phyloP scores from a whole-genome alignment of 768 basidiomycete genomes.

The Collybia sordida region DNA sequence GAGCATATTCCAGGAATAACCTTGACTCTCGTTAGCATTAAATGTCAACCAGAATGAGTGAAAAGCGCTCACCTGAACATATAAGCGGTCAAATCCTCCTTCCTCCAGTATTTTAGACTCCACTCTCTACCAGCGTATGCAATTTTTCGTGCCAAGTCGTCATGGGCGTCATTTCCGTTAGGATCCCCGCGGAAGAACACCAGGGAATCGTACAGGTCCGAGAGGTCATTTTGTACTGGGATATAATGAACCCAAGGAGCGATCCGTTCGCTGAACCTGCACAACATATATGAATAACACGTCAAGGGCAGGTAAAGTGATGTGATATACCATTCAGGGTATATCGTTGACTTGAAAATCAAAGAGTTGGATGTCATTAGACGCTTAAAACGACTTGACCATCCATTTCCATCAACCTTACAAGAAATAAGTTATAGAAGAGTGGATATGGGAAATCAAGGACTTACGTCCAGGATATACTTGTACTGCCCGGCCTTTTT shows the following conservation, averaged over 20 bases:
- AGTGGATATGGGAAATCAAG: constrained; percentile 8
- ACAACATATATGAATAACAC: background rate
- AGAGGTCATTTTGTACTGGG: constrained; percentile 60
- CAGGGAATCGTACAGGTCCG: constrained; percentile 68
- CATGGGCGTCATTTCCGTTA: constrained; percentile 52
- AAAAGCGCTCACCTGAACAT: constrained; percentile 44
- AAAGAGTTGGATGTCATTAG: constrained; percentile 58
- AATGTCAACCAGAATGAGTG: background rate
- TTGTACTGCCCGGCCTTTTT: constrained; percentile 51
- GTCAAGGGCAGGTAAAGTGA: background rate
- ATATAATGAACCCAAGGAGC: constrained; percentile 74
- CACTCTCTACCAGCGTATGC: constrained; percentile 56
- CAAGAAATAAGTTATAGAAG: background rate
- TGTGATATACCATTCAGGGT: constrained; percentile 57
- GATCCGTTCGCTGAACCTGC: constrained; percentile 52
- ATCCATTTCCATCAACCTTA: constrained; percentile 58
- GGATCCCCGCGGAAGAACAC: constrained; percentile 70
- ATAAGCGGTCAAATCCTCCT: constrained; percentile 60
- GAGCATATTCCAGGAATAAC: constrained; percentile 53
- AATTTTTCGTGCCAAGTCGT: constrained; percentile 55
- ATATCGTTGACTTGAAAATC: constrained; percentile 62
- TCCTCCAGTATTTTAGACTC: constrained; percentile 58
- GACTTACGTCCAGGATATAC: constrained; percentile 55
- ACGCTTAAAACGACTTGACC: constrained; percentile 65
- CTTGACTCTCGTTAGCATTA: constrained; percentile 21